phyloP scores from a whole-genome alignment of 345 rosid species.

The Dipteronia sinensis region DNA sequence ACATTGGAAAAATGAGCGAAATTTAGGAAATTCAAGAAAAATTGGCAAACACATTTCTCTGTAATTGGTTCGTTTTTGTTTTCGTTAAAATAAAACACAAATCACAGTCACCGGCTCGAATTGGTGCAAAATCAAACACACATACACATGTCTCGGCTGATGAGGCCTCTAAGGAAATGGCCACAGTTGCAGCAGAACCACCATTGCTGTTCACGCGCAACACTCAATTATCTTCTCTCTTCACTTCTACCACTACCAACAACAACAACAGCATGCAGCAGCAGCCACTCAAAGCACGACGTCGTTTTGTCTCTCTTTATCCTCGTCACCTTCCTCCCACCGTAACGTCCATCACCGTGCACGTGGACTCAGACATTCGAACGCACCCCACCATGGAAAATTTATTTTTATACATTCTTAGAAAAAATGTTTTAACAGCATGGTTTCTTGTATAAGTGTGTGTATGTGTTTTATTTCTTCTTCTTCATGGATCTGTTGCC shows the following conservation, averaged over 20 bases:
- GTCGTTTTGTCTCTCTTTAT: conserved; percentile 20
- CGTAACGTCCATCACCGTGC: conserved; percentile 33
- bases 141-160: too few species aligned
- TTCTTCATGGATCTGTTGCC: conserved; percentile 28
- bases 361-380: conserved; percentile 36
- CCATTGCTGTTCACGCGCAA: too few species aligned
- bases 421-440: neutral
- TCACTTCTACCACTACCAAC: conserved; percentile 8
- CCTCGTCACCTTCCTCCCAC: conserved; percentile 33
- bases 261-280: neutral
- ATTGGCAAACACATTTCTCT: too few species aligned
- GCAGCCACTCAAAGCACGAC: conserved; percentile 14
- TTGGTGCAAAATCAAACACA: too few species aligned
- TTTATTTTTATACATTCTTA: neutral
- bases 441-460: conserved; percentile 8
- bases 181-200: too few species aligned
- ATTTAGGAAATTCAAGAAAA: too few species aligned
- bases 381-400: conserved; percentile 33
- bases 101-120: too few species aligned
- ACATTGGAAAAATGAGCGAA: too few species aligned
- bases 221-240: too few species aligned
- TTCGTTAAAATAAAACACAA: too few species aligned
- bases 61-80: too few species aligned
- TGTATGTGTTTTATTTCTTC: neutral
- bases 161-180: too few species aligned